A percentile compares a stretch with the other conserved stretches of the same genome.
Evolutionary conservation across 192 early-diverging fungal genomes (phyloP).

Genomic region (Backusella tarrabulga): DNA sequence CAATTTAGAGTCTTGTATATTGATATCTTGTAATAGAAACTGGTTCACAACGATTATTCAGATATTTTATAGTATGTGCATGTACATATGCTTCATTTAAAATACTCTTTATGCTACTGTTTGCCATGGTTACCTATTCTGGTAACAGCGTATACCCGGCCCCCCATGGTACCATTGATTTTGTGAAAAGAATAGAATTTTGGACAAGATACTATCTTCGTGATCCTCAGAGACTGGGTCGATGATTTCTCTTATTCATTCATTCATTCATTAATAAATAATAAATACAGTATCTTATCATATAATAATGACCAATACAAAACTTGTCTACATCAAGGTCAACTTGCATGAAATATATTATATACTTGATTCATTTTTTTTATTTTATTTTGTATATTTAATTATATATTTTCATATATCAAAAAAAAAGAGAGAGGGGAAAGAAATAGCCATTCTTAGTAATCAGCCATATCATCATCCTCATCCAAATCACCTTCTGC

Average conservation of each 20-base stretch:
- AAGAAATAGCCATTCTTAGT: slow-evolving; percentile 1
- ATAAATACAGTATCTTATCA: background rate
- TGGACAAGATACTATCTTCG: background rate
- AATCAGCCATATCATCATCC: slow-evolving; percentile 67
- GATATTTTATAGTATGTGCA: background rate
- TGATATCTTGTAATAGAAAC: background rate
- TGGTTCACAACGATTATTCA: background rate
- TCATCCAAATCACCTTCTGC: slow-evolving; percentile 85
- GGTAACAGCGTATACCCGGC: background rate
- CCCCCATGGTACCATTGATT: background rate
- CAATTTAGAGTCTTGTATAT: background rate
- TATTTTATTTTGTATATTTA: background rate
- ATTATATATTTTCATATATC: background rate
- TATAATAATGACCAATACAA: too few relatives aligned
- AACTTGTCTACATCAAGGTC: too few relatives aligned
- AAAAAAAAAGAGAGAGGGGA: background rate
- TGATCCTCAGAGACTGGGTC: background rate
- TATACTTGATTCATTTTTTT: background rate
- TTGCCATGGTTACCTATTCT: background rate
- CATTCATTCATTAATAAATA: too few relatives aligned
- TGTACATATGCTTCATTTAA: background rate
- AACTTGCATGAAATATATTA: too few relatives aligned
- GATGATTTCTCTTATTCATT: background rate
- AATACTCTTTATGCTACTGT: background rate
- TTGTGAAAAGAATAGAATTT: background rate